phyloP scores from a whole-genome alignment of 1,284 basidiomycete species.

The Sporisorium iseilematis-ciliati region DNA sequence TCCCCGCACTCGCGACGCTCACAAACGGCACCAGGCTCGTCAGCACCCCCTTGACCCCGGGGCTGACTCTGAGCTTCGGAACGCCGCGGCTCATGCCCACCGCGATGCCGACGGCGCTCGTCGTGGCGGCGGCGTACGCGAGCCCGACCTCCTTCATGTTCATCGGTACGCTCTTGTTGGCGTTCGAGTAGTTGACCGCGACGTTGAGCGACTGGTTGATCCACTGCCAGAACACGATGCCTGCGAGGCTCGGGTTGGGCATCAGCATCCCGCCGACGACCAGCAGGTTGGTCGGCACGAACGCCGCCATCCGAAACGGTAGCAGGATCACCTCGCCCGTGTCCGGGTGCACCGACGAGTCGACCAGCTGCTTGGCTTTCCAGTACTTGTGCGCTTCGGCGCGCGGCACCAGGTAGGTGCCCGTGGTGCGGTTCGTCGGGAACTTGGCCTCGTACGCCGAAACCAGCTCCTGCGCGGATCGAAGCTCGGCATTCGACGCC shows the following conservation, averaged over 20 bases:
- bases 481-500: slow-evolving; percentile 65
- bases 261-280: slow-evolving; percentile 71
- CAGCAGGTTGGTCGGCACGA: slow-evolving; percentile 74
- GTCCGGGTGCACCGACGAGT: slow-evolving; percentile 73
- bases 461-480: slow-evolving; percentile 44
- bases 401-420: slow-evolving; percentile 31
- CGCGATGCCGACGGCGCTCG: slow-evolving; percentile 73
- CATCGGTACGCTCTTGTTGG: slow-evolving; percentile 73
- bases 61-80: slow-evolving; percentile 67
- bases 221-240: slow-evolving; percentile 74
- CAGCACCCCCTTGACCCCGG: slow-evolving; percentile 38
- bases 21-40: slow-evolving; percentile 73
- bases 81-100: slow-evolving; percentile 73
- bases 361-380: slow-evolving; percentile 59
- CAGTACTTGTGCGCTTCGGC: slow-evolving; percentile 53
- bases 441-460: slow-evolving; percentile 38
- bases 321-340: slow-evolving; percentile 69
- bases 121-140: slow-evolving; percentile 73
- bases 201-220: slow-evolving; percentile 73
- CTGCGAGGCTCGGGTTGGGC: slow-evolving; percentile 48
- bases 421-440: slow-evolving; percentile 30
- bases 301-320: slow-evolving; percentile 73
- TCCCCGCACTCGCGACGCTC: slow-evolving; percentile 71
- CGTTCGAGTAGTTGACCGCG: slow-evolving; percentile 70
- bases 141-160: slow-evolving; percentile 71